Base-by-base conservation (phyloP, 805 yeast species). In the Candida parachauliodes region DNA sequence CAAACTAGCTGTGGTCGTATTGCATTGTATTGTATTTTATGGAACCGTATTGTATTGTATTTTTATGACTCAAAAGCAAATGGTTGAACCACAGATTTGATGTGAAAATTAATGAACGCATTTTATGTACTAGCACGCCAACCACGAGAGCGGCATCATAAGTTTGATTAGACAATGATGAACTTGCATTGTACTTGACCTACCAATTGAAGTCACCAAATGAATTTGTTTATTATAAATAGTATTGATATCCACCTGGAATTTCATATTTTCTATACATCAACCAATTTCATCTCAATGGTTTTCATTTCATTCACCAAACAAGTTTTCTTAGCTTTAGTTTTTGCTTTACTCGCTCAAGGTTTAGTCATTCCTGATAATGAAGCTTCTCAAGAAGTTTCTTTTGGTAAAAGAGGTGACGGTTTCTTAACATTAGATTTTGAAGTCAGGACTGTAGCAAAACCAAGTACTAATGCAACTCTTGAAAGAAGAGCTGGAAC, bases 381-480 rank as follows among this genome's bases (percentile, higher is more conserved):
- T 15, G 9, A 32, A 29, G 8, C 25, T 27, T 19, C 33, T 19
- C 15, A 16, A 5, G 32, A 35, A 28, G 18, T 26, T 28, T 12
- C 32, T 8, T 12, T 23, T 17, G 37, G 20, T 17, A 39, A 40
- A 34, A 28, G 43, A 28, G 31, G 31, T 31, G 15, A 22, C 12
- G 42, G 43, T 16, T 39, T 36, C 28, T 12, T 39, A 10, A 28
- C 37, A 32, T 15, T 42, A 11, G 46, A 42, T 30, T 36, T 42
- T 23, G 33, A 32, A 27, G 28, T 41, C 24, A 19, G 23, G 15
- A 21, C 35, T 16, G 17, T 32, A 14, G 12, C 35, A 23, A 34
- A 18, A 10, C 16, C 37, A 23, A 27, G 15, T 15, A 27, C 19
- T 10, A 32, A 34, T 21, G 14, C 36, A 17, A 20, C 34, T 30